These are phyloP conservation scores for Trichosporon coremiiforme DNA, from an alignment of 1,284 basidiomycete species.

Conservation along the genomic window DNA sequence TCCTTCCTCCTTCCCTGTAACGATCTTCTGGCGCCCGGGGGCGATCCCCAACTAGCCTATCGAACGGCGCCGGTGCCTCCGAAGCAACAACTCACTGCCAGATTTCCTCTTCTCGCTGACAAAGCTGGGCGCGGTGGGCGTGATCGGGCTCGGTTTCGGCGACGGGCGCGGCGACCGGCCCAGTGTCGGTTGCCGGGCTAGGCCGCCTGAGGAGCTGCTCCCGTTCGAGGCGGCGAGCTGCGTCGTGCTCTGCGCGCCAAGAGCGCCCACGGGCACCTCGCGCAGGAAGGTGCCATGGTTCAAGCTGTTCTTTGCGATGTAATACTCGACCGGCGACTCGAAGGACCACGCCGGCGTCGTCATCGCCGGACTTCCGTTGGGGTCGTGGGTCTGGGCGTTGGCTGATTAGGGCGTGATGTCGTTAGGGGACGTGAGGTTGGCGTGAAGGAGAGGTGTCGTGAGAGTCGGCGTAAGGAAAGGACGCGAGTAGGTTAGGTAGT, in stretches of 20 bases:
- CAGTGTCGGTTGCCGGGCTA: neutral
- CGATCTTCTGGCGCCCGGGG: no score
- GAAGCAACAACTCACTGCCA: neutral
- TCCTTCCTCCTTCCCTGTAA: no score
- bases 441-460: neutral
- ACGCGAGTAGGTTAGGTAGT: neutral
- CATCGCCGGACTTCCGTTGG: neutral
- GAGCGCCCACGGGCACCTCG: slow-evolving; percentile 17
- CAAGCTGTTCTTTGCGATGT: slow-evolving; percentile 20
- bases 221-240: neutral
- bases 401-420: no score
- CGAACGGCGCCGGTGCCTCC: no score
- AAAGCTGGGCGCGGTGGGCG: slow-evolving; percentile 13
- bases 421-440: no score
- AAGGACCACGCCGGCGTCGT: slow-evolving; percentile 24
- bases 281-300: neutral
- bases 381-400: neutral
- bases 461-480: neutral
- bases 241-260: slow-evolving; percentile 6
- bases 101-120: neutral
- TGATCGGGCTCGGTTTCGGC: neutral
- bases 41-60: no score
- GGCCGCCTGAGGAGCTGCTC: neutral
- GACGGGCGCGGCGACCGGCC: neutral
- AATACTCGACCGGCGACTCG: slow-evolving; percentile 28